Evolutionary conservation across 495 filamentous ascomycete species (phyloP), one percentile per base, ranked within the genome.

Genomic region (Penicillium taxi): DNA sequence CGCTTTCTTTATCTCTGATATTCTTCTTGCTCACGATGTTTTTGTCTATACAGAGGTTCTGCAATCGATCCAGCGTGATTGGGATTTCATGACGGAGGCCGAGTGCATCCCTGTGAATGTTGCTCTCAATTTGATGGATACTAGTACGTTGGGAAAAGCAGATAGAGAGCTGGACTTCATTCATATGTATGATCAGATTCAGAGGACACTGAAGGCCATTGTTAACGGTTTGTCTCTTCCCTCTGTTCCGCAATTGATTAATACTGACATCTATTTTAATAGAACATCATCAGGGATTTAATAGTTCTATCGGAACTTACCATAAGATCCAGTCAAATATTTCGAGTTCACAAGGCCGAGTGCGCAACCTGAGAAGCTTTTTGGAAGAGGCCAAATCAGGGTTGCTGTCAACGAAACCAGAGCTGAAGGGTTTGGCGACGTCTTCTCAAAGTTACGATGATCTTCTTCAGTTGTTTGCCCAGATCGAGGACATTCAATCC

Each of bases 281-380:
- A 80, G 89, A 96, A 63, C 90, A 99, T 54, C 90, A 96, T 48
- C 91, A 99, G 60, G 91, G 88, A 20, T 99, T 99, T 71, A 99
- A 96, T 56, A 96, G 87, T 62, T 94, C 88, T 26, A 96, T 99
- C 38, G 93, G 91, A 56, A 94, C 89, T 11, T 99, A 95, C 51
- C 93, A 99, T 63, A 95, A 90, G 63, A 96, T 99, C 39, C 91
- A 96, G 56, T 73, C 81, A 5, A 94, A 86, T 61, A 94, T 99
- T 47, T 83, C 88, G 42, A 67, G 77, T 21, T 94, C 87, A 9
- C 93, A 99, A 59, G 72, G 74, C 39, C 81, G 89, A 37, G 83
- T 96, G 15, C 78, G 90, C 45, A 68, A 69, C 7, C 64, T 99
- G 41, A 88, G 85, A 56, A 80, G 88, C 37, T 85, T 84, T 7